These are phyloP conservation scores for Bromus sterilis DNA, from an alignment of 176 grass and related monocot species.

Conservation along the genomic window DNA sequence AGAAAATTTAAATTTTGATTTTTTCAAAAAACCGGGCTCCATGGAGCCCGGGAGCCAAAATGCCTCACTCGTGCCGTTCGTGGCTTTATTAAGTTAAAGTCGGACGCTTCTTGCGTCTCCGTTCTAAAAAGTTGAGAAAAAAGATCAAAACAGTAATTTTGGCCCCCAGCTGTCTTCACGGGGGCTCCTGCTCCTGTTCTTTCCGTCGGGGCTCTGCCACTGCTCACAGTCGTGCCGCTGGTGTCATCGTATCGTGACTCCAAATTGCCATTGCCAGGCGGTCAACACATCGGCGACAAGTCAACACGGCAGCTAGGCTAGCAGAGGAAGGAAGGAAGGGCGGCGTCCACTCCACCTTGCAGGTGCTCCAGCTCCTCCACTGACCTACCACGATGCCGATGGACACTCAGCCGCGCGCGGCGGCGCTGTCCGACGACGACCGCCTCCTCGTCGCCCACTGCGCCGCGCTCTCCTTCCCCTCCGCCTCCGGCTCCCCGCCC, in stretches of 20 bases:
- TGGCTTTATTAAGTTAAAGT: no score
- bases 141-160: no score
- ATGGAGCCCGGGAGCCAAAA: no score
- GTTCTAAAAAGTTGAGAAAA: no score
- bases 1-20: no score
- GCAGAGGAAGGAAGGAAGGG: background rate
- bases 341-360: background rate
- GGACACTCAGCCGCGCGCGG: constrained; percentile 10
- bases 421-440: constrained; percentile 42
- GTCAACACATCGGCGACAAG: background rate
- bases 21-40: no score
- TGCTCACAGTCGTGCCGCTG: no score
- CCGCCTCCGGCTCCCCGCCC: background rate
- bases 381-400: constrained; percentile 16
- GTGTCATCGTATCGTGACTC: background rate
- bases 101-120: no score
- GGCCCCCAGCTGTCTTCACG: no score
- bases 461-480: constrained; percentile 25
- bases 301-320: background rate
- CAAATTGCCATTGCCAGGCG: background rate
- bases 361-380: background rate
- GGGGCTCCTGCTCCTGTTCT: no score
- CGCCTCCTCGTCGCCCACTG: constrained; percentile 44
- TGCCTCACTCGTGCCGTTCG: no score
- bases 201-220: no score